Evolutionary conservation across 2,329 filamentous ascomycete genomes (phyloP), one percentile per base, ranked within the genome.

Genomic region (Arthrobotrys megalospora): DNA sequence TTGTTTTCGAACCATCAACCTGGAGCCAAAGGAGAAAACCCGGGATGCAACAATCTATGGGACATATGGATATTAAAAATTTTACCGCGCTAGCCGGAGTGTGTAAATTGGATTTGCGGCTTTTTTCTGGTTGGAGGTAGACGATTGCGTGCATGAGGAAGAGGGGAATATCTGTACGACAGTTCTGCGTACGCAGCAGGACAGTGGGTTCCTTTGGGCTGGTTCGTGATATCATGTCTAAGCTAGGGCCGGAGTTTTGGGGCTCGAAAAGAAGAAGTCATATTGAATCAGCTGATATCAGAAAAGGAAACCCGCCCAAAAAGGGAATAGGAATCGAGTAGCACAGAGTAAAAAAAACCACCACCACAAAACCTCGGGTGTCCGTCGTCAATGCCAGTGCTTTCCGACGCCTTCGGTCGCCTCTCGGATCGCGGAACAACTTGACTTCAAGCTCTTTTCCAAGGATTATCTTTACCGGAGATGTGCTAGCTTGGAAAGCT

Each of bases 61-160:
- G 34, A 53, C 21, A 6, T 41, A 21, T 43, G 34, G 53, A 24
- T 60, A 24, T 60, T 60, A 41, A 43, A 28, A 19, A 14, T 63
- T 69, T 76, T 76, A 65, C 72, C 72, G 72, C 72, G 72, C 72
- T 76, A 76, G 53, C 65, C 72, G 72, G 71, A 68, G 53, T 53
- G 47, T 16, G 63, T 41, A 19, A 53, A 19, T 53, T 53, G 38
- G 36, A 36, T 48, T 69, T 69, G 72, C 72, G 72, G 72, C 72
- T 76, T 76, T 76, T 76, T 76, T 76, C 58, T 76, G 72, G 72
- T 76, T 76, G 72, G 72, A 68, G 43, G 62, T 19, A 66, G 34
- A 48, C 36, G n/a, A 66, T 65, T 60, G 67, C 34, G 71, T 64
- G 65, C 65, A 76, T 70, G 65, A 50, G 38, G 8, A 16, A 55